Evolutionary conservation across 768 basidiomycete species (phyloP), one percentile per base, ranked within the genome.

Genomic region (Pulveroboletus sp.): DNA sequence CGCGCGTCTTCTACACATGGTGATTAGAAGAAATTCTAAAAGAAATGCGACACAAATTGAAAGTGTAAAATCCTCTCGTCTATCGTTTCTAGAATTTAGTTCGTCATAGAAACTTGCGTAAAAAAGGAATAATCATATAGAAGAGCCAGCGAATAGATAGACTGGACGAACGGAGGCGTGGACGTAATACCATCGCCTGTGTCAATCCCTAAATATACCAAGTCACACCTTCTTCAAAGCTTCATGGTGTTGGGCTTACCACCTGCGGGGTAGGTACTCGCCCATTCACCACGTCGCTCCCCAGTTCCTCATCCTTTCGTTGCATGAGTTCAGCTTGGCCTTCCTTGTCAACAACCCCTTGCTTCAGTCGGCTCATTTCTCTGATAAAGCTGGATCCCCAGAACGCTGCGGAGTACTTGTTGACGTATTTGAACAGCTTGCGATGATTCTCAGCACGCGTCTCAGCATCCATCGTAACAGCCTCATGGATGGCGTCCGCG

Each of bases 341-440:
- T 45, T 64, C 69, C 32, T 61, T 62, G 40, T 66, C 60, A 8
- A 61, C 49, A 19, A 73, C 69, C 17, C 69, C 71, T 36, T 69
- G 62, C 38, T 78, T 70, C 45, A 90, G 75, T 65, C 77, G 77
- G 40, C 76, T 72, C 82, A 94, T 89, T 72, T 93, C 92, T 60
- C 74, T 80, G 62, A 94, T 90, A 67, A 93, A 94, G 51, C 87
- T 89, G 42, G 82, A 86, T 34, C 93, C 92, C 91, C 92, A 94
- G 70, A 87, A 94, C 34, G 89, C 83, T 27, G 94, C 86, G 49
- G 87, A 92, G 74, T 93, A 95, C 70, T 94, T 94, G 74, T 85
- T 86, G 52, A 97, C 90, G 67, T 97, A 97, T 73, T 92, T 92
- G 80, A 91, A 97, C 55, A 99, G 76, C 70, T 99, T 99, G 58